Evolutionary conservation across 345 rosid species (phyloP).

Genomic region (Acer saccharum): DNA sequence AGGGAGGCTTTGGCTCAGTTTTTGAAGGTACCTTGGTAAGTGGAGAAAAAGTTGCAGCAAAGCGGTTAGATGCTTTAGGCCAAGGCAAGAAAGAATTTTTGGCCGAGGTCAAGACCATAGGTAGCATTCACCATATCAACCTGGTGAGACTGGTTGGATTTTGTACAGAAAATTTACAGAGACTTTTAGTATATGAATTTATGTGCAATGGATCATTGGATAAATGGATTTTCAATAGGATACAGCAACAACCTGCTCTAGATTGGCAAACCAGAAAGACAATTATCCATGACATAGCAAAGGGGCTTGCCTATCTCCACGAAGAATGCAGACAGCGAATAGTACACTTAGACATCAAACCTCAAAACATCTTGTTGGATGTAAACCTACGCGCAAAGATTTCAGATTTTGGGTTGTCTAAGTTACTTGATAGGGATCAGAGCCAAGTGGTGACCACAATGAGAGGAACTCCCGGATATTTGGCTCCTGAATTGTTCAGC

Average conservation of each 20-base stretch:
- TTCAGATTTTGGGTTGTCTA: not conserved
- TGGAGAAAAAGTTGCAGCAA: too few species aligned
- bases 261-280: not conserved
- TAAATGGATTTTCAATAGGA: not conserved
- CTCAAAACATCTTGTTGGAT: not conserved
- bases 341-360: conserved; percentile 2
- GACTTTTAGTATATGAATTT: not conserved
- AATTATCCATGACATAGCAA: not conserved
- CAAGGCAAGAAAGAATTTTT: not conserved
- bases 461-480: not conserved
- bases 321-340: not conserved
- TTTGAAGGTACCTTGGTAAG: not conserved
- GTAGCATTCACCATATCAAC: not conserved
- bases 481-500: not conserved
- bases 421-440: not conserved
- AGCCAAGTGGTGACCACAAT: not conserved
- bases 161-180: not conserved
- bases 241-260: not conserved
- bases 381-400: not conserved
- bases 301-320: not conserved
- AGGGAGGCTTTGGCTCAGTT: not conserved
- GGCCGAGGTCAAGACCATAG: not conserved
- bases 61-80: not conserved
- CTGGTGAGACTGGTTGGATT: not conserved
- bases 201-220: not conserved